Evolutionary conservation across 768 basidiomycete species (phyloP), one percentile per base, ranked within the genome.

Genomic region (Amanita rubescens): DNA sequence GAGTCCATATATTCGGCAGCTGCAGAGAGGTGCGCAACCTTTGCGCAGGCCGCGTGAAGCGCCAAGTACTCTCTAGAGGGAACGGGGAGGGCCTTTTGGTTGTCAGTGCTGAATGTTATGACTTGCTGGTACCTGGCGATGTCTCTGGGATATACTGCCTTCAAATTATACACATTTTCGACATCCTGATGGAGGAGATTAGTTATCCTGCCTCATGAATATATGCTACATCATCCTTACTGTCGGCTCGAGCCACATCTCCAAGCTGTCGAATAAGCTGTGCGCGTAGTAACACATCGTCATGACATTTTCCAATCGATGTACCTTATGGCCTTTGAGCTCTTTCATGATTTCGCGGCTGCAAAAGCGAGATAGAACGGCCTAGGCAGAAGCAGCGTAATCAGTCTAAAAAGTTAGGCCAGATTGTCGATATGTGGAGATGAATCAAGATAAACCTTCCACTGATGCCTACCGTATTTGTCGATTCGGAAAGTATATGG

Each of bases 1-100:
- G 38, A 55, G 25, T 69, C 64, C 9, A 72, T 59, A 49, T 67
- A 63, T 52, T 64, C 59, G 0, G 60, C 61, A 17, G 67, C 71
- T 24, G 73, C 71, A 1, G n/a, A n/a, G n/a, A n/a, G n/a, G n/a
- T n/a, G n/a, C n/a, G n/a, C n/a, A n/a, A n/a, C n/a, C n/a, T n/a
- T n/a, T n/a, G n/a, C n/a, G n/a, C n/a, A n/a, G n/a, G n/a, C n/a
- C n/a, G n/a, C n/a, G n/a, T n/a, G n/a, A n/a, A n/a, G n/a, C n/a
- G n/a, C n/a, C n/a, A n/a, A n/a, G n/a, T n/a, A n/a, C n/a, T n/a
- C n/a, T n/a, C n/a, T n/a, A n/a, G n/a, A n/a, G n/a, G n/a, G n/a
- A n/a, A n/a, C n/a, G n/a, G n/a, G n/a, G n/a, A n/a, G 37, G 30
- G n/a, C 17, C 11, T 3, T 42, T 25, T n/a, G 32, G 32, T 42